A percentile compares a stretch with the other conserved stretches of the same genome.
Conservation (phyloP, 2,329 filamentous ascomycete genomes). For the Neodidymelliopsis sp. region DNA sequence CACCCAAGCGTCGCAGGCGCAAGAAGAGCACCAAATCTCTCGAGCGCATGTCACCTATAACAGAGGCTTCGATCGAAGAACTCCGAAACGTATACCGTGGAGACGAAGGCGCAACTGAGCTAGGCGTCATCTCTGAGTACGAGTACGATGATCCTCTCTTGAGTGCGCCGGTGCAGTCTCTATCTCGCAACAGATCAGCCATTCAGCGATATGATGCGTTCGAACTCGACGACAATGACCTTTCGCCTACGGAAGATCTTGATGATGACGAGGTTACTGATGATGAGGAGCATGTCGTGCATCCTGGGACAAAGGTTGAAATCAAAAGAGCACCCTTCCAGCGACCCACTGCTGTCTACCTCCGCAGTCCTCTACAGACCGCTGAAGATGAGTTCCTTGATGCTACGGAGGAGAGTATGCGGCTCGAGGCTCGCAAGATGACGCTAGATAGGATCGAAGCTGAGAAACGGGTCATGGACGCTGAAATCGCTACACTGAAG, state of each 20-base stretch:
- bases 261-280: conserved; percentile 1
- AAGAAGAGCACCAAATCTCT: conserved; percentile 26
- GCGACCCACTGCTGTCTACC: neutral
- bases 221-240: conserved; percentile 19
- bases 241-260: conserved; percentile 19
- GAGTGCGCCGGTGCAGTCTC: conserved; percentile 4
- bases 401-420: conserved; percentile 19
- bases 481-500: conserved; percentile 12
- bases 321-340: conserved; percentile 2
- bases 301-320: conserved; percentile 14
- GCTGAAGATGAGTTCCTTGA: conserved; percentile 35
- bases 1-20: conserved; percentile 13
- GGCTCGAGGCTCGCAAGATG: conserved; percentile 5
- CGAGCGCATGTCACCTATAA: conserved; percentile 35
- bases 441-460: conserved; percentile 9
- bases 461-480: conserved; percentile 20
- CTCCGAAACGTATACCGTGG: conserved; percentile 16
- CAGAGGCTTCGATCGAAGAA: conserved; percentile 31
- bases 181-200: conserved; percentile 3
- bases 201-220: conserved; percentile 2
- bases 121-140: conserved; percentile 31
- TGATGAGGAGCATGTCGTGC: neutral
- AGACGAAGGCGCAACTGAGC: conserved; percentile 20
- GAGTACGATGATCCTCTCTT: conserved; percentile 4
- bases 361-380: conserved; percentile 31